Base-by-base conservation (phyloP, 176 grass and related monocot species). In the Juncus inflexus region DNA sequence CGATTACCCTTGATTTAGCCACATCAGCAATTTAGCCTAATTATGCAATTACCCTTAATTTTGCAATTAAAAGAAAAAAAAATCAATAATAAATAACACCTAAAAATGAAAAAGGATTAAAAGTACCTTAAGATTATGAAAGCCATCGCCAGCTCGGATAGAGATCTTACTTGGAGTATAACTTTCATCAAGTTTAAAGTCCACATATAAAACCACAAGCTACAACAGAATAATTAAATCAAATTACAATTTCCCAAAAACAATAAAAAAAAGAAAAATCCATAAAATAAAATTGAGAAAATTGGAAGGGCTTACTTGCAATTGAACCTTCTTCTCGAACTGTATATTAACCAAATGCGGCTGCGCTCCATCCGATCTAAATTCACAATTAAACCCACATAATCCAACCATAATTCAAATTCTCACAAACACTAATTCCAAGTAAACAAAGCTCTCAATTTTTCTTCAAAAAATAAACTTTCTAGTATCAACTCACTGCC, bases 151-250 rank as follows among this genome's bases (percentile, higher is more conserved):
- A 11, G 87, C 79, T 19, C 87, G 65, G 11, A 96, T 78, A 61
- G 92, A 91, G 62, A 96, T 96, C 83, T 96, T 96, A 80, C 92
- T 96, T 1, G 87, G 92, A 39, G 92, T 96, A 60, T 96, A 96
- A 79, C 87, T 96, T 78, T 96, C 92, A 51, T 96, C 87, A 3
- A 91, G 71, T 79, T 96, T 96, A 79, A 88, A 96, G 79, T 96
- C 87, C 58, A 96, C 87, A 66, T 96, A 96, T 15, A 96, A 58
- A 65, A 75, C 87, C 42, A 96, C 76, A 50, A 96, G 81, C 92
- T 96, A 11, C 3, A 5, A 4, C 35, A 74, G 47, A 50, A n/a
- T 71, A 28, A 64, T 36, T 65, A 63, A 50, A 57, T 3, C 62
- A 79, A 16, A n/a, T n/a, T 6, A 39, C 36, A 49, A 52, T 55